Percentiles rank a stretch among this genome's conserved stretches.
phyloP scores from a whole-genome alignment of 2,329 filamentous ascomycete species.

The Talaromyces sp. region DNA sequence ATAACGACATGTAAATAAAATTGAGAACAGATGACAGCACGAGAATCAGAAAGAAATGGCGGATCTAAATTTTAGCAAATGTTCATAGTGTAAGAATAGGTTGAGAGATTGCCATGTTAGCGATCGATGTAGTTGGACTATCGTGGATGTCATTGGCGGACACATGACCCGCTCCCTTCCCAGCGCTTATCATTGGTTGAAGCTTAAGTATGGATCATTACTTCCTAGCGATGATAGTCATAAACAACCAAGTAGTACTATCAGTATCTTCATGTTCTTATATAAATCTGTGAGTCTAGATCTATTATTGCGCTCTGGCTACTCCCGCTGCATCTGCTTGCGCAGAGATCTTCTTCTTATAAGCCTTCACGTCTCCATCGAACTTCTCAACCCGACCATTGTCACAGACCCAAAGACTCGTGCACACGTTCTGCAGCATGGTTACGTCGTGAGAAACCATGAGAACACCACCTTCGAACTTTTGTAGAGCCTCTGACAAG shows the following conservation, averaged over 20 bases:
- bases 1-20: not conserved
- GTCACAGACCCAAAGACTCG: constrained; percentile 93
- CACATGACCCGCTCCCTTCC: not conserved
- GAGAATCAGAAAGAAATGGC: not conserved
- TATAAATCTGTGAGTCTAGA: constrained; percentile 11
- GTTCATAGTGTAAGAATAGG: not conserved
- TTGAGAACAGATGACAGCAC: no score
- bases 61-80: no score
- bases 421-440: constrained; percentile 96
- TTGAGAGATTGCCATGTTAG: not conserved
- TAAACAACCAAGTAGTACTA: not conserved
- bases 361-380: constrained; percentile 87
- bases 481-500: constrained; percentile 73
- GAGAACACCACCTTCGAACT: constrained; percentile 90
- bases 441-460: constrained; percentile 99
- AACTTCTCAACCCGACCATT: constrained; percentile 93
- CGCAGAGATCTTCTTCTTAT: constrained; percentile 92
- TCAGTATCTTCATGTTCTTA: not conserved
- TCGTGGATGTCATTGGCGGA: not conserved
- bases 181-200: not conserved
- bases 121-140: not conserved
- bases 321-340: constrained; percentile 88
- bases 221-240: not conserved
- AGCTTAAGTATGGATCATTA: not conserved
- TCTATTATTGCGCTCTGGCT: constrained; percentile 43